Evolutionary conservation across 352 stramenopile species (phyloP).

Genomic region (Globisporangium spinosum): DNA sequence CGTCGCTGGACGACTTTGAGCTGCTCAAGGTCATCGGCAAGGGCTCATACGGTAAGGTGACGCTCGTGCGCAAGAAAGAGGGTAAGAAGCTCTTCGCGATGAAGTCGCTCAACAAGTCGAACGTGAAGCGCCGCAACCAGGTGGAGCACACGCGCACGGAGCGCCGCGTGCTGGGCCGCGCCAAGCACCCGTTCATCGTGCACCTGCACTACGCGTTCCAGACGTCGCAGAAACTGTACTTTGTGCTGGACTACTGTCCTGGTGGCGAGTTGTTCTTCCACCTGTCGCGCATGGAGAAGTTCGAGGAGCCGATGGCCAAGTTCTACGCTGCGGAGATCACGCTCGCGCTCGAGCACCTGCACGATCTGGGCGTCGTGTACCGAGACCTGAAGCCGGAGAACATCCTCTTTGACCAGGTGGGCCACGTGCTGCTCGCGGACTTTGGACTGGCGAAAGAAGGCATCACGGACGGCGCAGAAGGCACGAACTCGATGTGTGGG

Average conservation of each 20-base stretch:
- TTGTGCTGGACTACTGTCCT: conserved; percentile 90
- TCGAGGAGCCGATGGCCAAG: conserved; percentile 80
- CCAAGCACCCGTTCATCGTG: conserved; percentile 91
- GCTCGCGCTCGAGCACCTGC: conserved; percentile 85
- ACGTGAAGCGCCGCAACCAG: conserved; percentile 84
- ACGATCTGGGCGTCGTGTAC: conserved; percentile 88
- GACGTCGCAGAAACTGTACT: conserved; percentile 89
- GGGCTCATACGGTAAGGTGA: conserved; percentile 91
- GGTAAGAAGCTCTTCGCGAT: conserved; percentile 74
- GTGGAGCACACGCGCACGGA: conserved; percentile 84
- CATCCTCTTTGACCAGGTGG: conserved; percentile 76
- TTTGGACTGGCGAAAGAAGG: conserved; percentile 88
- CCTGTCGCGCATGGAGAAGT: conserved; percentile 87
- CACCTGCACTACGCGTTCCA: conserved; percentile 91
- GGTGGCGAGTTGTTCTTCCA: conserved; percentile 91
- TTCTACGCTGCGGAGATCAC: conserved; percentile 92
- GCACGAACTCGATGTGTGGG: conserved; percentile 88
- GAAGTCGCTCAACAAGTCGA: conserved; percentile 90
- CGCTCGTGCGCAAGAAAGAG: conserved; percentile 84
- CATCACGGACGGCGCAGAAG: conserved; percentile 77
- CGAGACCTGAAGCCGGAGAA: conserved; percentile 87
- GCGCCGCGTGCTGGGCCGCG: conserved; percentile 77
- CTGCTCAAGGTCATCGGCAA: conserved; percentile 91
- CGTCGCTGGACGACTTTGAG: conserved; percentile 90
- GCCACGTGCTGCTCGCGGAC: conserved; percentile 77